Conservation (phyloP, 2,329 filamentous ascomycete species). For the Chaetomium globosum region DNA sequence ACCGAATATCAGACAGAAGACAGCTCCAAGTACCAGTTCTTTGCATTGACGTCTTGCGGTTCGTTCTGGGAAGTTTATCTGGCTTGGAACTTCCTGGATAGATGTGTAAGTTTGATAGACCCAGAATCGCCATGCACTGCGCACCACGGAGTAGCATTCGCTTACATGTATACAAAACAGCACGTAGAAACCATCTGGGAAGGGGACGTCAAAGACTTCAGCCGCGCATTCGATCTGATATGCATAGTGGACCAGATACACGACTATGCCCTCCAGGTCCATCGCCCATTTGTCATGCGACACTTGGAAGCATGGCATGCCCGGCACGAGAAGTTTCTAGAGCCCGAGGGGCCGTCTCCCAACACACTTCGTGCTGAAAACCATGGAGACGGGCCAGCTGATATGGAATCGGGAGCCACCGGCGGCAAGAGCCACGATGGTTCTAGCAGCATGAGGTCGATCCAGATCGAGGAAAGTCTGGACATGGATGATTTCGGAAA, state of each 20-base stretch:
- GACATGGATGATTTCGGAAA: background rate
- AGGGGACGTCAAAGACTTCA: slow-evolving; percentile 7
- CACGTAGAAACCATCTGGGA: slow-evolving; percentile 7
- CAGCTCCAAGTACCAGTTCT: slow-evolving; percentile 14
- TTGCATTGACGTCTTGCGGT: slow-evolving; percentile 15
- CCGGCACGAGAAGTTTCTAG: background rate
- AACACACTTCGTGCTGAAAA: background rate
- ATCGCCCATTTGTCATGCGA: slow-evolving; percentile 11
- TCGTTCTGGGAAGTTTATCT: slow-evolving; percentile 9
- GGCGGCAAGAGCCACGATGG: background rate
- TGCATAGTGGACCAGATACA: slow-evolving; percentile 19
- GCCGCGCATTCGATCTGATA: slow-evolving; percentile 9
- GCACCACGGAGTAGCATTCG: background rate
- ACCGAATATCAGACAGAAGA: slow-evolving; percentile 13
- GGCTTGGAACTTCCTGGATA: background rate
- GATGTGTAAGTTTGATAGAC: slow-evolving; percentile 8
- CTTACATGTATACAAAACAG: background rate
- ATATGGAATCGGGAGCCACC: background rate
- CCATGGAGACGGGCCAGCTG: background rate
- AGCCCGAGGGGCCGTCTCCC: background rate
- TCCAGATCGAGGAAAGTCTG: background rate
- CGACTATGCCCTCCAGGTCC: slow-evolving; percentile 5
- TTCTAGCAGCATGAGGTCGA: background rate
- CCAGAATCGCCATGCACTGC: too few species aligned
- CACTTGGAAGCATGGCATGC: slow-evolving; percentile 18